These are phyloP conservation scores for Pseudogymnoascus sp. DNA, from an alignment of 2,329 filamentous ascomycete genomes.

Conservation along the genomic window DNA sequence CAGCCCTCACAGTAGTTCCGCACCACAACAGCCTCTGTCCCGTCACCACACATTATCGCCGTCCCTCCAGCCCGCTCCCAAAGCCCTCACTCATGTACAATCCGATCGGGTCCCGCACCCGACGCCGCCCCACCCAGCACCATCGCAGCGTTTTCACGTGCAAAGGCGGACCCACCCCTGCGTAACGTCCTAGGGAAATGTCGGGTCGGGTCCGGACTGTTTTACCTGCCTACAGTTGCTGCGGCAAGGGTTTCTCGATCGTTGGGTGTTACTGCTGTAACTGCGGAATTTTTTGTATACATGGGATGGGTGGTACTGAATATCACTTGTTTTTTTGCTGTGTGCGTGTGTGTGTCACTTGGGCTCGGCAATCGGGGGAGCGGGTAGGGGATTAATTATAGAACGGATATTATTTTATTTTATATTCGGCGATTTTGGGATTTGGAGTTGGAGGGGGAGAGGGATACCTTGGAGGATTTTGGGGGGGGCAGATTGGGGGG, in stretches of 20 bases:
- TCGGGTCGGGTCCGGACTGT: background rate
- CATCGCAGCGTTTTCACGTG: background rate
- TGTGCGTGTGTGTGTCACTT: too few relatives aligned
- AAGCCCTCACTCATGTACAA: too few relatives aligned
- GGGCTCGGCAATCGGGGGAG: background rate
- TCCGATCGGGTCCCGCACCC: background rate
- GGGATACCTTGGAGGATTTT: background rate
- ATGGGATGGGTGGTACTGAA: too few relatives aligned
- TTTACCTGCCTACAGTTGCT: too few relatives aligned
- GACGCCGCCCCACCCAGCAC: background rate
- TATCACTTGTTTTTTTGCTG: too few relatives aligned
- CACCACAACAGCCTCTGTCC: too few relatives aligned
- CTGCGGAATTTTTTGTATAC: too few relatives aligned
- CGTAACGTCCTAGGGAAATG: background rate
- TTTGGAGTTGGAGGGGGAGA: background rate
- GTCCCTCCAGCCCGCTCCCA: too few relatives aligned
- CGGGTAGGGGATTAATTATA: background rate
- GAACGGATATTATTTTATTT: background rate
- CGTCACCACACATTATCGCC: too few relatives aligned
- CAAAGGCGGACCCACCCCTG: background rate
- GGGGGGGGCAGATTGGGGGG: background rate
- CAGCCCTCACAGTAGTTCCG: too few relatives aligned
- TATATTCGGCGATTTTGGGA: background rate
- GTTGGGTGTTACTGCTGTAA: too few relatives aligned
- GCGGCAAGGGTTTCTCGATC: too few relatives aligned